Base-by-base conservation (phyloP, 106 monocot genomes). In the Gastrodia elata region DNA sequence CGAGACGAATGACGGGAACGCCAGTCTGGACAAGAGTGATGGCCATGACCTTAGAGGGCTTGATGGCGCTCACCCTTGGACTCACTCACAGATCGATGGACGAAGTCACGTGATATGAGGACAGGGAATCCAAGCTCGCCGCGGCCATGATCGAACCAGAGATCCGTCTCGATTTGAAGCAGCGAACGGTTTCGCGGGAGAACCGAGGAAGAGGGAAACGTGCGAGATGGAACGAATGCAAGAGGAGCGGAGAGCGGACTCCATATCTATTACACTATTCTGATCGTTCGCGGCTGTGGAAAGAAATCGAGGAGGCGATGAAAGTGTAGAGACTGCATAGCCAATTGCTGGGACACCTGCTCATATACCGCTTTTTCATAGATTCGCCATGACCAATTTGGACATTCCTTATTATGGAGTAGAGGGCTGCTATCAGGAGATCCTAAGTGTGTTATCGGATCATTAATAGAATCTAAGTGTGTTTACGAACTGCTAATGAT, bases 41-140 rank as follows among this genome's bases (percentile, higher is more conserved):
- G 26, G 90, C 90, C 90, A 97, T 90, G 16, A 92, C 93, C 80
- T 97, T 97, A 5, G 96, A 97, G 1, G 96, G 96, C 52, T 92
- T 92, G 2, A 96, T 43, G 30, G 96, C 76, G 61, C 40, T 88
- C n/a, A 86, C 96, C 57, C 87, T 82, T n/a, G 96, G 96, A 48
- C 84, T 92, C 56, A 96, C 84, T 13, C 87, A 69, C 0, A 68
- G 25, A 79, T 96, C 96, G 16, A 91, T 69, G n/a, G n/a, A 74
- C 1, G 82, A 32, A 46, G 46, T 38, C 58, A 48, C 35, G 38
- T 73, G 40, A 69, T 65, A 59, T 38, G 76, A 13, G 4, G 37
- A 14, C n/a, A n/a, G n/a, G 2, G 27, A 0, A 8, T 56, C 73
- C 59, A 44, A 38, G 28, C 37, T 74, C 36, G 56, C 69, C 10